Percentiles rank a stretch among this genome's conserved stretches.
phyloP scores from a whole-genome alignment of 495 filamentous ascomycete species.

The Saxophila tyrrhenica region DNA sequence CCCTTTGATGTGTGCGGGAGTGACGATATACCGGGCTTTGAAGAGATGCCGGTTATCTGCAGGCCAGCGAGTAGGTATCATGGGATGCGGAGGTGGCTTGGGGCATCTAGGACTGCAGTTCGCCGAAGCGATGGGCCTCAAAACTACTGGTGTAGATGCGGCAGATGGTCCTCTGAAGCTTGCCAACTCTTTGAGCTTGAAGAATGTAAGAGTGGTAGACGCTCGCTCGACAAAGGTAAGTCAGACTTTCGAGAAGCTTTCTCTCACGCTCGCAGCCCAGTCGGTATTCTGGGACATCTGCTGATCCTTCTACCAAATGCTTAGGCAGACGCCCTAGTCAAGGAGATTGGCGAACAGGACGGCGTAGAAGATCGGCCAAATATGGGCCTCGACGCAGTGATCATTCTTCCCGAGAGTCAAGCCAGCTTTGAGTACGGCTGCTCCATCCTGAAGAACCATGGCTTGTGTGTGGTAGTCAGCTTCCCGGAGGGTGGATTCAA shows the following conservation, averaged over 20 bases:
- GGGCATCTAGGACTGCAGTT: slow-evolving; percentile 46
- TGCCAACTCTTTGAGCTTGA: slow-evolving; percentile 21
- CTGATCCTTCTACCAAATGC: too few species aligned
- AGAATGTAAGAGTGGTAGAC: slow-evolving; percentile 16
- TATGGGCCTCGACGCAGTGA: slow-evolving; percentile 34
- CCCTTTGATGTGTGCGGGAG: slow-evolving; percentile 45
- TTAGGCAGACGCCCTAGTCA: too few species aligned
- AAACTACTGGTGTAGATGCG: slow-evolving; percentile 43
- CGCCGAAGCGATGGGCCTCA: slow-evolving; percentile 39
- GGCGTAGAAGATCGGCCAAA: slow-evolving; percentile 25
- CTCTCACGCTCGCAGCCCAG: too few species aligned
- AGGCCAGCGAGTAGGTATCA: slow-evolving; percentile 40
- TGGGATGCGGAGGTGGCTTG: slow-evolving; percentile 46
- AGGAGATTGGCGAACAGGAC: slow-evolving; percentile 18
- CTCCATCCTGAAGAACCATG: slow-evolving; percentile 30
- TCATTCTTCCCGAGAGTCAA: slow-evolving; percentile 36
- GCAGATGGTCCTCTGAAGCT: slow-evolving; percentile 40
- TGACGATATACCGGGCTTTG: slow-evolving; percentile 43
- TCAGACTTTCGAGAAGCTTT: too few species aligned
- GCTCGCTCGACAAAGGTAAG: slow-evolving; percentile 11
- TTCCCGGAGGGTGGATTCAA: slow-evolving; percentile 31
- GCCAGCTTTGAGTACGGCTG: slow-evolving; percentile 31
- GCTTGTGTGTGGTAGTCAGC: slow-evolving; percentile 31
- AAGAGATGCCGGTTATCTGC: slow-evolving; percentile 30
- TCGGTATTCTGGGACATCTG: too few species aligned